Evolutionary conservation across 495 filamentous ascomycete genomes (phyloP), one percentile per base, ranked within the genome.

Genomic region (Penicillium dipodomyicola): DNA sequence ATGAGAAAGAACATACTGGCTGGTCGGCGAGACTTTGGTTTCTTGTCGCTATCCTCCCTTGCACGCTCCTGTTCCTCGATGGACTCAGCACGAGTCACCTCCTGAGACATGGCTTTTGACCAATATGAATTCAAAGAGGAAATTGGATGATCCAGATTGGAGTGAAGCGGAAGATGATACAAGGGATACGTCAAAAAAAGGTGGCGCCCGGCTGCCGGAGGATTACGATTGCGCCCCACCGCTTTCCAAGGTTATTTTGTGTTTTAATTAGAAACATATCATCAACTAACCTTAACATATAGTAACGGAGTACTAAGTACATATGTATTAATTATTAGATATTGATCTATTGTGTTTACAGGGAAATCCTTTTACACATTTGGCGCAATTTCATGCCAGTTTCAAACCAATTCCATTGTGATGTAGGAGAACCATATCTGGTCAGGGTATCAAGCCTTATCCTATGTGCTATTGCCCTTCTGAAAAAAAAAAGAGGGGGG

Each of bases 21-120:
- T 63, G 91, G 91, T 74, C 87, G 84, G 71, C 87, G 85, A 77
- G 81, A 92, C 79, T 92, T 93, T 65, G 84, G 79, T 79, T 94
- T 94, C 78, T 91, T 90, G 64, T 82, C 75, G 35, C 68, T 70
- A 61, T 82, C 76, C 41, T 79, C 72, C 14, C 65, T 63, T 37
- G 59, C 67, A 55, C 62, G 71, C 37, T 81, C 79, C 59, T 77
- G 76, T 49, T 79, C 77, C 51, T 78, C 76, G 53, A 80, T 69
- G 20, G 81, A 81, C 62, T 76, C 79, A 22, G 69, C 62, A 55
- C 72, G 74, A 47, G 65, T 69, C 35, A 59, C 69, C 58, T 80
- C 71, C 63, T 75, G 71, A 45, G 81, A 80, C 81, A 84, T 84
- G 40, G 42, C 54, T 61, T 42, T 23, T 43, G 42, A 14, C 42